Evolutionary conservation across 179 eudicot genomes (phyloP), one percentile per base, ranked within the genome.

Genomic region (Silene vulgaris): DNA sequence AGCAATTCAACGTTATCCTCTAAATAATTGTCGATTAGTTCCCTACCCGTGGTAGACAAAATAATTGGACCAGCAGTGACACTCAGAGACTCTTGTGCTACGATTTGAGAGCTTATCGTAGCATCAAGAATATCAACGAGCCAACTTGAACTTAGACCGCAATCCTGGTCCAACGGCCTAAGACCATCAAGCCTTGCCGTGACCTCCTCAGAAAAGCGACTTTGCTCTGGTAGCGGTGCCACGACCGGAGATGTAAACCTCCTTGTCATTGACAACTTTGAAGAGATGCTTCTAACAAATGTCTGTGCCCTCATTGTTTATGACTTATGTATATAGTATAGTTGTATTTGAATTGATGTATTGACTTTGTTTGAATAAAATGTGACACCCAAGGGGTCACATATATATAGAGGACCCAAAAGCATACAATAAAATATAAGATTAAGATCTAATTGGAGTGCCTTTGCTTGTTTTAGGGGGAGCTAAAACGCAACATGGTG

Each of bases 121-220:
- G 75, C 84, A 72, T 76, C 79, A 52, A 81, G 78, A 23, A 76
- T 77, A 35, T 63, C 77, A 5, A 77, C 54, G 2, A 81, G 4
- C 80, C 80, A 81, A 77, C 54, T 74, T 7, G 80, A 59, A 35
- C 75, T 67, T 1, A 71, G 8, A 6, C 71, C 52, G 37, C 21
- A 77, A 0, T 67, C 75, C 1, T 11, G 23, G 23, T 80, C 78
- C 19, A 60, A 60, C 12, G 80, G 17, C 13, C 61, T 69, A 45
- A 81, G 74, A 16, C 30, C 32, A 16, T 65, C 65, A 2, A 78
- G 57, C 71, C 16, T 54, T 1, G 4, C 26, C 7, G 74, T 66
- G 21, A 81, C 70, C n/a, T 68, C 71, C 28, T 71, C 66, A 0
- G 69, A 75, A 19, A 81, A 81, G 1, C 8, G 57, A 5, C 69